A percentile compares a stretch with the other conserved stretches of the same genome.
Evolutionary conservation across 371 early-diverging fungal species (phyloP).

Genomic region (Capniomyces stellatus): DNA sequence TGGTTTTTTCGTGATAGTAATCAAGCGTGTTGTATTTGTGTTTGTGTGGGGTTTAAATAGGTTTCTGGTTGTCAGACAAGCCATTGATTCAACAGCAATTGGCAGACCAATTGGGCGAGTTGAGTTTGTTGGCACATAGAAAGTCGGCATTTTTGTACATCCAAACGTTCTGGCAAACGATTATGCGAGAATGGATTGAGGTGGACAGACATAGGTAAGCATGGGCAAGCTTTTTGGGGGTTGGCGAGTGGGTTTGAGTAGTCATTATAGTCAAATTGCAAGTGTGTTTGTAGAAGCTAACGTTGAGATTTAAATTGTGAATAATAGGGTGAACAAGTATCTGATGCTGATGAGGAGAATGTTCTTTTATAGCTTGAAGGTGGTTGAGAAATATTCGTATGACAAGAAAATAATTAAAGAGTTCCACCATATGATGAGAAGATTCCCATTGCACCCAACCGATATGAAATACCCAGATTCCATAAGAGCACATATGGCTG

Average conservation of each 20-base stretch:
- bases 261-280: background rate
- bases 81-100: constrained; percentile 75
- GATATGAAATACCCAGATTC: constrained; percentile 44
- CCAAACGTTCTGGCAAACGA: constrained; percentile 64
- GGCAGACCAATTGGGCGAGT: constrained; percentile 50
- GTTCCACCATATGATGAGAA: constrained; percentile 30
- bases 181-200: constrained; percentile 67
- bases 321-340: constrained; percentile 63
- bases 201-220: constrained; percentile 63
- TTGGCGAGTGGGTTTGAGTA: background rate
- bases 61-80: constrained; percentile 92
- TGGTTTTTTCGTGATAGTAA: background rate
- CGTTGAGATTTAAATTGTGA: background rate
- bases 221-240: background rate
- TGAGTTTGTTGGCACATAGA: constrained; percentile 38
- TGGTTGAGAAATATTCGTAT: constrained; percentile 49
- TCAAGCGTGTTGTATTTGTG: too few species aligned
- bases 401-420: constrained; percentile 33
- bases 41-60: too few species aligned
- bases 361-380: constrained; percentile 41
- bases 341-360: constrained; percentile 61
- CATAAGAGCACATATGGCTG: constrained; percentile 57
- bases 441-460: constrained; percentile 6
- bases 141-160: constrained; percentile 40
- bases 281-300: background rate